Conservation (phyloP, 805 yeast genomes). For the Komagataella pseudopastoris region DNA sequence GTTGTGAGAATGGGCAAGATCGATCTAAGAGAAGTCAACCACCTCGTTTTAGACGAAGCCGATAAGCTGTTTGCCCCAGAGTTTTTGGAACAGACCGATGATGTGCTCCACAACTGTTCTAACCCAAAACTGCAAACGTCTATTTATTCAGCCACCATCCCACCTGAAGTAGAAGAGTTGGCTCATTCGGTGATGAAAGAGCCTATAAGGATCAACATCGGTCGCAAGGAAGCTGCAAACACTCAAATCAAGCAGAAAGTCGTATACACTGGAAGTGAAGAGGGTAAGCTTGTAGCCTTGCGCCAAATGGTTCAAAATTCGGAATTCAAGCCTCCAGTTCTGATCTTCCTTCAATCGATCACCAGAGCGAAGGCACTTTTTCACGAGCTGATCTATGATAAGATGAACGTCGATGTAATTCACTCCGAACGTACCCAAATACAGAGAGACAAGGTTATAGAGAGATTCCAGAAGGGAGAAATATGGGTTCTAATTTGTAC, state of each 20-base stretch:
- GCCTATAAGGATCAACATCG: slow-evolving; percentile 78
- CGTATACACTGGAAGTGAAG: slow-evolving; percentile 83
- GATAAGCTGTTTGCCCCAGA: slow-evolving; percentile 83
- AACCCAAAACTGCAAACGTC: slow-evolving; percentile 46
- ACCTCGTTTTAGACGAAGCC: slow-evolving; percentile 86
- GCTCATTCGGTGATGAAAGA: slow-evolving; percentile 78
- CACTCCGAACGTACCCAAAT: slow-evolving; percentile 87
- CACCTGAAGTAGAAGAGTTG: slow-evolving; percentile 82
- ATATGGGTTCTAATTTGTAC: slow-evolving; percentile 95
- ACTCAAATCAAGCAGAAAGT: slow-evolving; percentile 69
- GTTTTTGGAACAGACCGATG: slow-evolving; percentile 85
- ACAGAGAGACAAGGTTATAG: slow-evolving; percentile 78
- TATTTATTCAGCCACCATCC: slow-evolving; percentile 91
- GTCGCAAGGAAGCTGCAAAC: slow-evolving; percentile 90
- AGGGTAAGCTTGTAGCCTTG: slow-evolving; percentile 87
- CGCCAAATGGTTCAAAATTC: slow-evolving; percentile 79
- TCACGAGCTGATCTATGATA: slow-evolving; percentile 87
- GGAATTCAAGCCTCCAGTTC: slow-evolving; percentile 82
- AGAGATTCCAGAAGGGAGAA: slow-evolving; percentile 78
- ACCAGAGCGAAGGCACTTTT: slow-evolving; percentile 90
- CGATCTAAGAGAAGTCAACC: slow-evolving; percentile 53
- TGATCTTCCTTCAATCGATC: slow-evolving; percentile 84
- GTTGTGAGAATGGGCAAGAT: slow-evolving; percentile 48
- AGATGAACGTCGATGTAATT: slow-evolving; percentile 84
- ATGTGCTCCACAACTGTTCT: slow-evolving; percentile 50